Percentiles rank a stretch among this genome's conserved stretches.
Conservation (phyloP, 305 asterid species). For the Withania somnifera region DNA sequence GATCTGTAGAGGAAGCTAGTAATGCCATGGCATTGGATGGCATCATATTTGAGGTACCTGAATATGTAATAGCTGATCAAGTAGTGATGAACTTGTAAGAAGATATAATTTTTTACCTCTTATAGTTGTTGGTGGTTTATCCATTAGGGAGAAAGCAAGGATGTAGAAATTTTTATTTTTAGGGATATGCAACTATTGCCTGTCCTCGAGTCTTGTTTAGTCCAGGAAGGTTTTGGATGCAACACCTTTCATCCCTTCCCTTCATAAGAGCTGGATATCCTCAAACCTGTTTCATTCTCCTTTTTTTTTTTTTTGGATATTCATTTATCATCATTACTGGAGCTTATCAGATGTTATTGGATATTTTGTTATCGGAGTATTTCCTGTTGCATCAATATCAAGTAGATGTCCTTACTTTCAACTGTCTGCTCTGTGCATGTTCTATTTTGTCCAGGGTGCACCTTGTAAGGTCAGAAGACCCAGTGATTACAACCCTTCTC, state of each 20-base stretch:
- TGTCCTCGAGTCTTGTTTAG: background rate
- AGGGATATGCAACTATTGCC: background rate
- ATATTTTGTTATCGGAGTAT: background rate
- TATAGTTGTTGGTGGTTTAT: background rate
- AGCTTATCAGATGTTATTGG: background rate
- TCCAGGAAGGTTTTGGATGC: background rate
- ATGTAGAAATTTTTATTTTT: background rate
- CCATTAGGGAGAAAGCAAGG: background rate
- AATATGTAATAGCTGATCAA: background rate
- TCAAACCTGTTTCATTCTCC: background rate
- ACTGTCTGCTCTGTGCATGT: background rate
- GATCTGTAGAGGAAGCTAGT: constrained; percentile 98
- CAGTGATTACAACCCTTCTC: constrained; percentile 86
- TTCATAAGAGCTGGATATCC: background rate
- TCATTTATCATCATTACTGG: background rate
- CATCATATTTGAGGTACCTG: constrained; percentile 80
- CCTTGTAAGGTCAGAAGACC: constrained; percentile 97
- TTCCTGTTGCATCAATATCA: background rate
- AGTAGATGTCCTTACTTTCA: background rate
- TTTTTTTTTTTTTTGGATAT: background rate
- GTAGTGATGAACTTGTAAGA: background rate
- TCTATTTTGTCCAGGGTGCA: constrained; percentile 53
- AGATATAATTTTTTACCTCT: background rate
- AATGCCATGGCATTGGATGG: constrained; percentile 98
- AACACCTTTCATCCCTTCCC: background rate